phyloP scores from a whole-genome alignment of 306 rosid genomes.

The Luffa aegyptiaca region DNA sequence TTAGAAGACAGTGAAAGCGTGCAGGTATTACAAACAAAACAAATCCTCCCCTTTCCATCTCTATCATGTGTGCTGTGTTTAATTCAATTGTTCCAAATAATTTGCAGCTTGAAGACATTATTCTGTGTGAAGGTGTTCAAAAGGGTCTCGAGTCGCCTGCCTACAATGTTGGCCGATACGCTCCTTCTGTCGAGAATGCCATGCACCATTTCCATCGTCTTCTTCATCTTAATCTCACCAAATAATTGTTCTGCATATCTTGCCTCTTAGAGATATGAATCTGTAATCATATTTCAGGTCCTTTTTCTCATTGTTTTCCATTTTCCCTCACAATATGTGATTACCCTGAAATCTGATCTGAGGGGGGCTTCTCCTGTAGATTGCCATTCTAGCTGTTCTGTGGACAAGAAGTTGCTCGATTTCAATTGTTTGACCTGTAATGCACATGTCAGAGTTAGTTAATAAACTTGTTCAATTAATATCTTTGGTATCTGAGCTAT shows the following conservation, averaged over 20 bases:
- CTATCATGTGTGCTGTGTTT: not conserved
- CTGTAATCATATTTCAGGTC: not conserved
- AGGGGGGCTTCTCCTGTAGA: not conserved
- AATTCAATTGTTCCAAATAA: not conserved
- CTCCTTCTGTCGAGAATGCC: slow-evolving; percentile 75
- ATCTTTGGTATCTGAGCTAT: no score
- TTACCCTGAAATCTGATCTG: no score
- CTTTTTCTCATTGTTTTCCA: not conserved
- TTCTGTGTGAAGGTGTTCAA: slow-evolving; percentile 75
- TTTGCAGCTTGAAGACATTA: slow-evolving; percentile 63
- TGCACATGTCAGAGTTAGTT: no score
- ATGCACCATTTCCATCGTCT: slow-evolving; percentile 85
- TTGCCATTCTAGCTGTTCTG: not conserved
- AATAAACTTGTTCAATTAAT: no score
- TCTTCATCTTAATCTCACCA: slow-evolving; percentile 34
- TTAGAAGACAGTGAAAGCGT: slow-evolving; percentile 73
- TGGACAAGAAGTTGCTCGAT: no score
- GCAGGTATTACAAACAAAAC: slow-evolving; percentile 40
- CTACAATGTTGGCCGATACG: slow-evolving; percentile 57
- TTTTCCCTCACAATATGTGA: no score
- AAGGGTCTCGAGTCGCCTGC: slow-evolving; percentile 81
- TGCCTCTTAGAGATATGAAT: not conserved
- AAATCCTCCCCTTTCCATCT: not conserved
- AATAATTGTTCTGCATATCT: slow-evolving; percentile 6
- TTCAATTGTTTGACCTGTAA: no score